phyloP scores from a whole-genome alignment of 2,329 filamentous ascomycete genomes.

The Pseudogymnoascus sp. region DNA sequence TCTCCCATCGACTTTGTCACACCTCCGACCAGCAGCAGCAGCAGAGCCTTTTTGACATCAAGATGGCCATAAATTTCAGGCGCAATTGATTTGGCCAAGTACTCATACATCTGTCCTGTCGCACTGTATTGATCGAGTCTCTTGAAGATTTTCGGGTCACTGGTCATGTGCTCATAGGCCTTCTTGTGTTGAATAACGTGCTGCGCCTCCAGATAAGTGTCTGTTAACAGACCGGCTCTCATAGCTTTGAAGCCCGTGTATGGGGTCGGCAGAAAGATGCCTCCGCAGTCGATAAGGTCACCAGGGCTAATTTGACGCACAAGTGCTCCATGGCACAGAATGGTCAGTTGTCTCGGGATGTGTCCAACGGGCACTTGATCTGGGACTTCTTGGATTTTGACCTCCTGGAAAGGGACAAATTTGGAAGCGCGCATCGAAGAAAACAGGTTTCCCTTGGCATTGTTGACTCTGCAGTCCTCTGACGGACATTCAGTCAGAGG shows the following conservation, averaged over 20 bases:
- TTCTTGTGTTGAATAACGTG: conserved; percentile 95
- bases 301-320: conserved; percentile 86
- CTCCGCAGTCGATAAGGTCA: conserved; percentile 87
- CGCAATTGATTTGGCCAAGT: conserved; percentile 89
- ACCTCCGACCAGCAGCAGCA: conserved; percentile 92
- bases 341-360: conserved; percentile 83
- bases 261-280: conserved; percentile 92
- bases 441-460: conserved; percentile 87
- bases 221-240: conserved; percentile 88
- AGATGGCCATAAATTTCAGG: conserved; percentile 95
- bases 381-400: conserved; percentile 99
- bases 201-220: conserved; percentile 94
- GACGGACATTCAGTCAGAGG: conserved; percentile 84
- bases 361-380: conserved; percentile 98
- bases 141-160: conserved; percentile 71
- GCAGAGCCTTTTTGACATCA: conserved; percentile 94
- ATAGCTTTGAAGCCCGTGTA: conserved; percentile 99
- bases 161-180: conserved; percentile 84
- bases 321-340: conserved; percentile 81
- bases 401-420: conserved; percentile 93
- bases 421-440: conserved; percentile 94
- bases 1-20: conserved; percentile 96
- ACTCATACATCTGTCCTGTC: conserved; percentile 90
- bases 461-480: conserved; percentile 80
- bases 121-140: conserved; percentile 80